Evolutionary conservation across 495 filamentous ascomycete species (phyloP).

Genomic region (Antarctomyces pellizariae): DNA sequence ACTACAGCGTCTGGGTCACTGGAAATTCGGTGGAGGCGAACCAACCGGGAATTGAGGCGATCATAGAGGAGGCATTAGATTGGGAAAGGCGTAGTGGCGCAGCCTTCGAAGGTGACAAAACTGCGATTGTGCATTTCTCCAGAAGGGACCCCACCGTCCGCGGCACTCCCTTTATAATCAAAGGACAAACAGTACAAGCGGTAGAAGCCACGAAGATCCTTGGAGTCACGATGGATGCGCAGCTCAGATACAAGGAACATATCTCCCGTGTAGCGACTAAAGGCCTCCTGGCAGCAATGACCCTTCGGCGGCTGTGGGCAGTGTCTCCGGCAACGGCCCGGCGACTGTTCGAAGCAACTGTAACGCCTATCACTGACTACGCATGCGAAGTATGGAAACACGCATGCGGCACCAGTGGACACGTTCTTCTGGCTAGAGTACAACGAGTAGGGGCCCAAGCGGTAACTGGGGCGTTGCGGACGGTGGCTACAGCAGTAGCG

Average conservation of each 20-base stretch:
- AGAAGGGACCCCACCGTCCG: constrained; percentile 5
- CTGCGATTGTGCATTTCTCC: constrained; percentile 10
- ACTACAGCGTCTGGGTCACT: constrained; percentile 12
- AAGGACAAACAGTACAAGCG: constrained; percentile 1
- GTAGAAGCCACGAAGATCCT: constrained; percentile 3
- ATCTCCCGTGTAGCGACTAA: constrained; percentile 12
- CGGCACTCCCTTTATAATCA: constrained; percentile 2
- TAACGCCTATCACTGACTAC: constrained; percentile 15
- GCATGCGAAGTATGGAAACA: constrained; percentile 16
- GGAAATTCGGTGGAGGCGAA: constrained; percentile 9
- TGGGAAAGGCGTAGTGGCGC: constrained; percentile 11
- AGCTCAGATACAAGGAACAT: constrained; percentile 8
- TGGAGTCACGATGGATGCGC: constrained; percentile 2
- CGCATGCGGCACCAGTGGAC: constrained; percentile 10
- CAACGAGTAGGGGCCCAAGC: constrained; percentile 16
- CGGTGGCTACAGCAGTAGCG: constrained; percentile 11
- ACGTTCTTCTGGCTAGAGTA: constrained; percentile 10
- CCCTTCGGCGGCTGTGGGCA: constrained; percentile 12
- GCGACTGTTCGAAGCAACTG: constrained; percentile 13
- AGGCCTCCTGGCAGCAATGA: constrained; percentile 14
- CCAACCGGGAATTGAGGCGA: constrained; percentile 5
- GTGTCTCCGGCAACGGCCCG: constrained; percentile 13
- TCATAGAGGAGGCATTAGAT: constrained; percentile 5
- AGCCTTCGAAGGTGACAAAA: constrained; percentile 8
- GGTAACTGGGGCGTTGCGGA: constrained; percentile 13